Percentiles rank a stretch among this genome's conserved stretches.
These are phyloP conservation scores for Metschnikowia continentalis DNA, from an alignment of 805 yeast species.

Conservation along the genomic window DNA sequence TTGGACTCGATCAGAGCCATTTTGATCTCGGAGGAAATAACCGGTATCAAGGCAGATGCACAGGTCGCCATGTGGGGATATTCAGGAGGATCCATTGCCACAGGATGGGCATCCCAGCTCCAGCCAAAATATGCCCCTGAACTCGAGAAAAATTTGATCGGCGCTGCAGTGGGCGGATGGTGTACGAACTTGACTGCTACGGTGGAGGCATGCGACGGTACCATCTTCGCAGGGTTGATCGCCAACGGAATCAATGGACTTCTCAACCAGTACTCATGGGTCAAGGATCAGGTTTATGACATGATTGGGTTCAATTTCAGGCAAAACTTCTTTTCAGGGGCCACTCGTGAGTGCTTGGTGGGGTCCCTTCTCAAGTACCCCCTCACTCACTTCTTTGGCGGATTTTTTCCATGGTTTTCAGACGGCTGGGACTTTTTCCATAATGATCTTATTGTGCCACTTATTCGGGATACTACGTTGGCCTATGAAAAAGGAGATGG, in stretches of 20 bases:
- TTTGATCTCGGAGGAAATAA: constrained; percentile 15
- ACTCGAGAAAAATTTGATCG: constrained; percentile 18
- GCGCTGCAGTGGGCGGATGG: constrained; percentile 36
- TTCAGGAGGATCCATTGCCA: constrained; percentile 36
- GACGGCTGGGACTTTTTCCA: neutral
- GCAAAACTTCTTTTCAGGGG: neutral
- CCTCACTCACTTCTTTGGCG: neutral
- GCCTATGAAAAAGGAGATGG: constrained; percentile 6
- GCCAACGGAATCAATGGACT: constrained; percentile 29
- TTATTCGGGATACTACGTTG: constrained; percentile 4
- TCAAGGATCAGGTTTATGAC: constrained; percentile 4
- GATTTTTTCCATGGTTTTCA: neutral
- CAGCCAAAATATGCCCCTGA: constrained; percentile 37
- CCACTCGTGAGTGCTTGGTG: neutral
- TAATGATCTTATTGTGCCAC: neutral
- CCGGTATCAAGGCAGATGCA: constrained; percentile 22
- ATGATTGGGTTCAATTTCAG: neutral
- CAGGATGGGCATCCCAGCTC: constrained; percentile 38
- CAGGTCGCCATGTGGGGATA: constrained; percentile 31
- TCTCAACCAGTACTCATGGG: constrained; percentile 26
- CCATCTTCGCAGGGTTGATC: constrained; percentile 27
- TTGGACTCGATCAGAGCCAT: constrained; percentile 31
- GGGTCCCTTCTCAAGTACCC: neutral
- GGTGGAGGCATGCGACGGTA: constrained; percentile 22
- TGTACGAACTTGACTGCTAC: constrained; percentile 31